These are phyloP conservation scores for Trametes hirsuta DNA, from an alignment of 1,284 basidiomycete species.

Conservation along the genomic window DNA sequence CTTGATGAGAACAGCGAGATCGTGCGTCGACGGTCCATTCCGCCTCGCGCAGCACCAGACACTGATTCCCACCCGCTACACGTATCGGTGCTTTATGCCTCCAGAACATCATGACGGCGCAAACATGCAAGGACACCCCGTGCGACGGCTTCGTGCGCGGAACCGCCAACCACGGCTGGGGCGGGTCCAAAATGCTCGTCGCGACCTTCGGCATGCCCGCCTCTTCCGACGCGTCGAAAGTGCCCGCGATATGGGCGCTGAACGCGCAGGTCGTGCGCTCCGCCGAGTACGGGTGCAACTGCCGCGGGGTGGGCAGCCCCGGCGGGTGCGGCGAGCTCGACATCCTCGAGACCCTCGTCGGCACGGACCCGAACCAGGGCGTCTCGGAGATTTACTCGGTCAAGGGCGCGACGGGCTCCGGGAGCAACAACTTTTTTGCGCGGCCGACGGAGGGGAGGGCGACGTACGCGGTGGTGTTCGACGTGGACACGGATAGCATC, in stretches of 20 bases:
- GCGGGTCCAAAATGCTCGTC: slow-evolving; percentile 34
- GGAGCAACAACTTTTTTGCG: slow-evolving; percentile 29
- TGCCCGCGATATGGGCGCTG: slow-evolving; percentile 37
- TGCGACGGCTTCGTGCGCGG: slow-evolving; percentile 37
- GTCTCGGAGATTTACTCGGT: slow-evolving; percentile 37
- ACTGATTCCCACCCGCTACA: slow-evolving; percentile 6
- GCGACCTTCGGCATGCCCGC: slow-evolving; percentile 23
- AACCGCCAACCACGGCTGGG: slow-evolving; percentile 37
- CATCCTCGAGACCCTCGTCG: slow-evolving; percentile 34
- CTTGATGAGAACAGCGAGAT: slow-evolving; percentile 22
- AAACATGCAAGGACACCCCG: slow-evolving; percentile 21
- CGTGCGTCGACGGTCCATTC: slow-evolving; percentile 5
- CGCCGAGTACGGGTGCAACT: slow-evolving; percentile 40
- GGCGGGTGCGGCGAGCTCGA: slow-evolving; percentile 38
- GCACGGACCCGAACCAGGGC: slow-evolving; percentile 25
- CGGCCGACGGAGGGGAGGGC: slow-evolving; percentile 26
- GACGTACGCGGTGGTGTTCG: slow-evolving; percentile 31
- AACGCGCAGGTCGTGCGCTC: slow-evolving; percentile 36
- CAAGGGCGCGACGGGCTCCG: slow-evolving; percentile 36
- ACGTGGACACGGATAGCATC: slow-evolving; percentile 33
- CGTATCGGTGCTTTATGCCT: not conserved
- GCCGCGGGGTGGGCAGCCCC: slow-evolving; percentile 31
- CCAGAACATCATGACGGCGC: slow-evolving; percentile 32
- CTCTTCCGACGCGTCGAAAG: slow-evolving; percentile 20
- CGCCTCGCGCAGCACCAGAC: not conserved